Base-by-base conservation (phyloP, 805 yeast genomes). In the Yamadazyma laniorum region DNA sequence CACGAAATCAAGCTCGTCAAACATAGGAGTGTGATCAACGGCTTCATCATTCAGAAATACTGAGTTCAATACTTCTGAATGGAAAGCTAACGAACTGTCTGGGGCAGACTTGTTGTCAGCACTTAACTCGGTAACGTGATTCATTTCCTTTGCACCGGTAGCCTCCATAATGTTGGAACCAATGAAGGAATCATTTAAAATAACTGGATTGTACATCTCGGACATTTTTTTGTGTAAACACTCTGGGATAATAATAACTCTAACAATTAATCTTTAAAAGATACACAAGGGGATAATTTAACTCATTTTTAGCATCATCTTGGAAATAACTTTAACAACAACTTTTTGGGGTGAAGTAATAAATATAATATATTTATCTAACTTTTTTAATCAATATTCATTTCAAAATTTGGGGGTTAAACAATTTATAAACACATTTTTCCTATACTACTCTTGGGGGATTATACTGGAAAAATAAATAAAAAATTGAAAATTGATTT, bases 21-120 rank as follows among this genome's bases (percentile, higher is more conserved):
- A 81, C 75, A 80, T 75, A 40, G 85, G 82, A 50, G 80, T 67
- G 35, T 60, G 55, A 47, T 72, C 76, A 18, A 57, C 38, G 56
- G 45, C 30, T 53, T 55, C 42, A 35, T 60, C 67, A 43, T 63
- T 70, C 54, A 65, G 56, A 49, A 77, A 75, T 25, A 75, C 75
- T 11, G 80, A 73, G 35, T 75, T 76, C 48, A 77, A 54, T 21
- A 76, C 72, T 34, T 72, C 66, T 11, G 75, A 61, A 51, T 75
- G 79, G 51, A 81, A 65, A 46, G 74, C 71, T 43, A 76, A 58
- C 8, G 82, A 80, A 36, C 81, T 65, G 18, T 55, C 42, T 8
- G 33, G 21, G 17, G 32, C 34, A 29, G 16, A 21, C 12, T 12
- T 21, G 7, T 19, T 15, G 18, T 12, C 26, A 23, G 35, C 35